phyloP scores from a whole-genome alignment of 306 rosid species.

The Gleditsia sinensis region DNA sequence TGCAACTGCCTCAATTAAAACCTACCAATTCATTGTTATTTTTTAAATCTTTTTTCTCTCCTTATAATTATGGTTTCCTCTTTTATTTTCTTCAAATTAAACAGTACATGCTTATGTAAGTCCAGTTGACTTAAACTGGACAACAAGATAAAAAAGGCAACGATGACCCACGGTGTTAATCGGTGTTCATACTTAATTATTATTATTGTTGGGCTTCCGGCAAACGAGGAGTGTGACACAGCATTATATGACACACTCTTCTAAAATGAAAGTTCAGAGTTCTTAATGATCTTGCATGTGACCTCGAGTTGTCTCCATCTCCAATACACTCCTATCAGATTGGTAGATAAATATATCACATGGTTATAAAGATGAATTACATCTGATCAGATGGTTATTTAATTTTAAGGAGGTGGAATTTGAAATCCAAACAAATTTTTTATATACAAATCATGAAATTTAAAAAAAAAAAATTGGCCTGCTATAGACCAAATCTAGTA shows the following conservation, averaged over 20 bases:
- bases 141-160: neutral
- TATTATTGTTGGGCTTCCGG: neutral
- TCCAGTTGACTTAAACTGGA: neutral
- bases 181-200: neutral
- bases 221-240: neutral
- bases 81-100: neutral
- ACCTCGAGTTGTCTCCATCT: neutral
- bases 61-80: too few relatives aligned
- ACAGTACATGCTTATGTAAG: neutral
- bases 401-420: too few relatives aligned
- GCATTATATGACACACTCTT: neutral
- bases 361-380: too few relatives aligned
- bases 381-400: too few relatives aligned
- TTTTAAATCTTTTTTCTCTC: neutral
- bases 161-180: neutral
- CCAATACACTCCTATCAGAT: neutral
- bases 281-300: neutral
- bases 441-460: too few relatives aligned
- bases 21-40: neutral
- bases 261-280: neutral
- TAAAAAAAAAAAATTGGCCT: too few relatives aligned
- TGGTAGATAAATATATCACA: neutral
- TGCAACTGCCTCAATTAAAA: conserved; percentile 17
- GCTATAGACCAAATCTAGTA: too few relatives aligned
- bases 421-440: too few relatives aligned